Evolutionary conservation across 345 rosid species (phyloP).

Genomic region (Eutrema yunnanense): DNA sequence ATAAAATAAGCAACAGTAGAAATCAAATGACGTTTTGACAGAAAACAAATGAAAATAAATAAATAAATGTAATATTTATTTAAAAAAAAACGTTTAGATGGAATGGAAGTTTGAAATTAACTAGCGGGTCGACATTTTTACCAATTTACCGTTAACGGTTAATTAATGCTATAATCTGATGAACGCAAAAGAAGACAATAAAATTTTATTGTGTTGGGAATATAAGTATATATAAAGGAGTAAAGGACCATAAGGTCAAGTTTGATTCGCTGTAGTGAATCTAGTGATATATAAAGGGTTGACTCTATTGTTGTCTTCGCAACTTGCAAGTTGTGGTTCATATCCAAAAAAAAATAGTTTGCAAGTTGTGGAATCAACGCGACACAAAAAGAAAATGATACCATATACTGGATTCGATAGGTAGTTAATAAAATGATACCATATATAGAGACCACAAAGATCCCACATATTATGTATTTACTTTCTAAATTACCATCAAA

Average conservation of each 20-base stretch:
- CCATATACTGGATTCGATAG: background rate
- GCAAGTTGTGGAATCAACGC: constrained; percentile 12
- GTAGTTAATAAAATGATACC: background rate
- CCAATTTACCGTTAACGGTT: background rate
- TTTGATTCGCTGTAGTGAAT: constrained; percentile 5
- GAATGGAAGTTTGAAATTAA: background rate
- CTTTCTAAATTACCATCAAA: background rate
- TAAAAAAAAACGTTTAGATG: background rate
- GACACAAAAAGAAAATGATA: background rate
- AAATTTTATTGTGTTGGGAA: constrained; percentile 5
- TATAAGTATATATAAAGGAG: constrained; percentile 16
- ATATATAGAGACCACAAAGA: background rate
- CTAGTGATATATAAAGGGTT: background rate
- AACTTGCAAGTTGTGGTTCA: constrained; percentile 13
- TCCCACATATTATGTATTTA: background rate
- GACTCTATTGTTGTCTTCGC: constrained; percentile 16
- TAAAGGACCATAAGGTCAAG: constrained; percentile 22
- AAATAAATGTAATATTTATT: background rate
- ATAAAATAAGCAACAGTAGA: background rate
- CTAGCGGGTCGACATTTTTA: background rate
- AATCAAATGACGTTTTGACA: background rate
- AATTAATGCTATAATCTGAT: background rate
- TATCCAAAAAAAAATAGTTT: no score
- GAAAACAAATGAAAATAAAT: background rate
- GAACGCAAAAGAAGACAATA: background rate